These are phyloP conservation scores for Henningerozyma blattae DNA, from an alignment of 805 yeast species.

Conservation along the genomic window DNA sequence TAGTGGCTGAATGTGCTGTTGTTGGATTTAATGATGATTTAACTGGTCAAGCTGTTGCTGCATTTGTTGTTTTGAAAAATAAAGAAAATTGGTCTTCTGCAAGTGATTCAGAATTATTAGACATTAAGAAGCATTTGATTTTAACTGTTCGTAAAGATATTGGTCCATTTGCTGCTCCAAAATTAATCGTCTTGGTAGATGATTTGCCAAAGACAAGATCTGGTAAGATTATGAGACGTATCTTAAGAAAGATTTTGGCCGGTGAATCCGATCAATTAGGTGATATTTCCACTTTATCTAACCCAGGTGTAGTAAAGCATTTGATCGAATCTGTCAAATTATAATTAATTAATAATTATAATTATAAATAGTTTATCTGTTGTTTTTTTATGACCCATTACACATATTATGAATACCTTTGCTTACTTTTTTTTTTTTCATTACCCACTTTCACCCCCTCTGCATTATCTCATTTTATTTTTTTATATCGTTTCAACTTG, in stretches of 20 bases:
- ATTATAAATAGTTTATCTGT: no score
- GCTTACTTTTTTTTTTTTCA: no score
- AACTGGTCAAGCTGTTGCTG: slow-evolving; percentile 96
- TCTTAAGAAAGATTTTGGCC: slow-evolving; percentile 63
- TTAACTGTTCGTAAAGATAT: slow-evolving; percentile 66
- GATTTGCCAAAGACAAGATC: slow-evolving; percentile 82
- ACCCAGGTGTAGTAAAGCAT: slow-evolving; percentile 61
- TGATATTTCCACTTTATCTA: slow-evolving; percentile 65
- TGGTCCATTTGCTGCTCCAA: slow-evolving; percentile 83
- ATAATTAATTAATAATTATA: no score
- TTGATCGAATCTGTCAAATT: slow-evolving; percentile 41
- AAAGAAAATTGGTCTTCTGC: slow-evolving; percentile 24
- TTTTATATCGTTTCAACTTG: no score
- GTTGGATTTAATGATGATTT: slow-evolving; percentile 90
- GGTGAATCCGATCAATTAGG: slow-evolving; percentile 74
- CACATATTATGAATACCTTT: no score
- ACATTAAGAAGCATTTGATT: slow-evolving; percentile 50
- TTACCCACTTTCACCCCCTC: no score
- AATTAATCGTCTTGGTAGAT: slow-evolving; percentile 54
- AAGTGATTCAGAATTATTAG: slow-evolving; percentile 34
- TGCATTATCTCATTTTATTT: no score
- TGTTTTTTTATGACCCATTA: no score
- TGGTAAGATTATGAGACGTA: slow-evolving; percentile 81
- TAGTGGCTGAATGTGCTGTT: slow-evolving; percentile 92
- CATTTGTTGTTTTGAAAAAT: slow-evolving; percentile 73